These are phyloP conservation scores for Pythium coloratum DNA, from an alignment of 352 stramenopile genomes.

Conservation along the genomic window DNA sequence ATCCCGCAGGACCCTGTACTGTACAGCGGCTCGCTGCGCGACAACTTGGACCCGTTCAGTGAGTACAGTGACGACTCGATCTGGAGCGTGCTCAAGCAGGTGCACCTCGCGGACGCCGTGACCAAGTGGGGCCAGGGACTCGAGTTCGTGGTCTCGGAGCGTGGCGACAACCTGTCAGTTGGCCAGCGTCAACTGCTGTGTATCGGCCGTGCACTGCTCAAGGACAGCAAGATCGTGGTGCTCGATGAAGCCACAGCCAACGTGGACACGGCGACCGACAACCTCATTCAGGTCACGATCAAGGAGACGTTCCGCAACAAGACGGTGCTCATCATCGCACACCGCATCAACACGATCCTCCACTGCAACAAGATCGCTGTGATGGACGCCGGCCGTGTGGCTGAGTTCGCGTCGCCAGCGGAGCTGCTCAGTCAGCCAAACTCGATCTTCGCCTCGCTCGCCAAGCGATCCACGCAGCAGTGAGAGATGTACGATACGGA, in stretches of 20 bases:
- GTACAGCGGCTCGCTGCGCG: constrained; percentile 83
- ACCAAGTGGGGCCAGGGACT: constrained; percentile 27
- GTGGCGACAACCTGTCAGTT: constrained; percentile 32
- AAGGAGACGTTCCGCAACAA: constrained; percentile 80
- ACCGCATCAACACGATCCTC: constrained; percentile 93
- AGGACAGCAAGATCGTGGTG: constrained; percentile 88
- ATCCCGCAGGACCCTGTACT: constrained; percentile 90
- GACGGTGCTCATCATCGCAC: constrained; percentile 93
- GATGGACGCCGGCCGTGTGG: constrained; percentile 84
- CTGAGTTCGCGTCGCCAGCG: constrained; percentile 86
- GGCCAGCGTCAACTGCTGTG: constrained; percentile 94
- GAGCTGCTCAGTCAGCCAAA: constrained; percentile 67
- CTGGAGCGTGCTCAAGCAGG: constrained; percentile 52
- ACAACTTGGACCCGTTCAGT: constrained; percentile 89
- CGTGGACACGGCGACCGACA: constrained; percentile 69
- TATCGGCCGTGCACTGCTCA: constrained; percentile 90
- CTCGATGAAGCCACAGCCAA: constrained; percentile 95
- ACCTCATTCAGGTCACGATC: constrained; percentile 63
- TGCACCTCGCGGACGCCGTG: constrained; percentile 63
- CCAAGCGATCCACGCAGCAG: background rate
- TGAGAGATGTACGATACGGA: no score
- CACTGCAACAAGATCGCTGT: constrained; percentile 90
- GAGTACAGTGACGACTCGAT: constrained; percentile 62
- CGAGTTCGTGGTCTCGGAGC: background rate
- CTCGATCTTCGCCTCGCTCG: constrained; percentile 68